These are phyloP conservation scores for Melanogaster broomeanus DNA, from an alignment of 768 basidiomycete genomes.

Conservation along the genomic window DNA sequence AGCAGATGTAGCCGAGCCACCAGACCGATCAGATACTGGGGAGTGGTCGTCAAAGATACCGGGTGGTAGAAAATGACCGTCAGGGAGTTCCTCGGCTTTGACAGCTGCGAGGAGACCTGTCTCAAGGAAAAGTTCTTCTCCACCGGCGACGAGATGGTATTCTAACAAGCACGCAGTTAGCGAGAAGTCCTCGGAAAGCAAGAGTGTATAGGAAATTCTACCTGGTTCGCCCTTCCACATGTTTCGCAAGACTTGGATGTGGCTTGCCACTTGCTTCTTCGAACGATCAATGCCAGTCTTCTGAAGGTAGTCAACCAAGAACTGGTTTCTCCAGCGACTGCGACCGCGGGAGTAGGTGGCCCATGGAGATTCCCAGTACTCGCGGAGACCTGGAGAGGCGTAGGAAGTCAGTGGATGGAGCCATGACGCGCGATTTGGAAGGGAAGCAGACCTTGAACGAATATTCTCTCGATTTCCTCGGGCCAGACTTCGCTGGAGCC, in stretches of 20 bases:
- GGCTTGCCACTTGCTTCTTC: slow-evolving; percentile 90
- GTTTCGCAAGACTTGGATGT: slow-evolving; percentile 81
- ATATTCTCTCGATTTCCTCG: slow-evolving; percentile 71
- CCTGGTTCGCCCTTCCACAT: slow-evolving; percentile 89
- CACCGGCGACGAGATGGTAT: slow-evolving; percentile 78
- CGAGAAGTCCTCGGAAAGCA: not conserved
- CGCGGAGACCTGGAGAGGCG: slow-evolving; percentile 55
- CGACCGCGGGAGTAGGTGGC: slow-evolving; percentile 79
- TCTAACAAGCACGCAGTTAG: slow-evolving; percentile 41
- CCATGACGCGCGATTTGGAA: not conserved
- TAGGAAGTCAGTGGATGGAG: slow-evolving; percentile 3
- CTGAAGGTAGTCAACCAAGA: slow-evolving; percentile 78
- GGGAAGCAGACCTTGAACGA: slow-evolving; percentile 61
- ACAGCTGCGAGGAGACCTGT: slow-evolving; percentile 47
- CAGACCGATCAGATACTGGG: slow-evolving; percentile 33
- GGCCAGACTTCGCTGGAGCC: slow-evolving; percentile 83
- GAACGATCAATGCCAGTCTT: slow-evolving; percentile 69
- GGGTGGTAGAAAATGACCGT: slow-evolving; percentile 42
- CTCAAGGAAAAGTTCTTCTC: slow-evolving; percentile 67
- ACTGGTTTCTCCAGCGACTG: slow-evolving; percentile 82
- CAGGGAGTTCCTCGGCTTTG: slow-evolving; percentile 58
- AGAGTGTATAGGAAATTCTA: slow-evolving; percentile 30
- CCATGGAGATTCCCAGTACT: slow-evolving; percentile 82
- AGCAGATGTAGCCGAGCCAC: slow-evolving; percentile 27
- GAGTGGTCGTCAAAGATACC: slow-evolving; percentile 36